Evolutionary conservation across 768 basidiomycete species (phyloP), one percentile per base, ranked within the genome.

Genomic region (Epithele typhae): DNA sequence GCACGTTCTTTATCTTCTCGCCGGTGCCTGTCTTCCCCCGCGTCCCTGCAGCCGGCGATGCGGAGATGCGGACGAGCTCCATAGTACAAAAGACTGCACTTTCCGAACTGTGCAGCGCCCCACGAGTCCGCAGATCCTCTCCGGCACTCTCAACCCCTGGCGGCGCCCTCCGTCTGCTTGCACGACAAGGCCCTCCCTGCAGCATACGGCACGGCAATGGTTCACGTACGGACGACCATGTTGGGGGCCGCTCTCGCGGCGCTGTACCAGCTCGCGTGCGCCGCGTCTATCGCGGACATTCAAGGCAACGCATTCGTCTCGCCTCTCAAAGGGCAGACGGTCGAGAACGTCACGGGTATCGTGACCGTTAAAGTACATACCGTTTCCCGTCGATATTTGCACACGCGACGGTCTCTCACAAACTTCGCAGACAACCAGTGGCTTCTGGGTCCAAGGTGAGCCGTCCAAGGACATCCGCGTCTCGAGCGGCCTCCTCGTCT

Each of bases 401-500:
- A 14, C 27, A 7, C 14, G 27, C 27, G n/a, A n/a, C n/a, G n/a
- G n/a, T n/a, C n/a, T n/a, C n/a, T n/a, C n/a, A n/a, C n/a, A n/a
- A n/a, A n/a, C n/a, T 38, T 23, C n/a, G 10, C 37, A 45, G 43
- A 61, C 63, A 2, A 59, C 67, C 14, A 66, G 48, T 37, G 77
- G 77, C 7, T 79, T 79, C 57, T 81, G 68, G 55, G 62, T 81
- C 24, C 59, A 63, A 35, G 74, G 74, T 27, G 64, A 65, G 18
- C 52, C 53, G 8, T 64, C 63, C 14, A 34, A 61, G 0, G 78
- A 80, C 52, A 54, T 58, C 25, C 75, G 76, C 25, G 64, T 69
- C 24, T 81, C 78, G 11, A 72, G 67, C 49, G 79, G 79, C 21
- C 60, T 82, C 14, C 63, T 58, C 30, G 66, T 82, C 38, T 81